Conservation (phyloP, 2,329 filamentous ascomycete genomes). For the Hirsutella rhossiliensis region DNA sequence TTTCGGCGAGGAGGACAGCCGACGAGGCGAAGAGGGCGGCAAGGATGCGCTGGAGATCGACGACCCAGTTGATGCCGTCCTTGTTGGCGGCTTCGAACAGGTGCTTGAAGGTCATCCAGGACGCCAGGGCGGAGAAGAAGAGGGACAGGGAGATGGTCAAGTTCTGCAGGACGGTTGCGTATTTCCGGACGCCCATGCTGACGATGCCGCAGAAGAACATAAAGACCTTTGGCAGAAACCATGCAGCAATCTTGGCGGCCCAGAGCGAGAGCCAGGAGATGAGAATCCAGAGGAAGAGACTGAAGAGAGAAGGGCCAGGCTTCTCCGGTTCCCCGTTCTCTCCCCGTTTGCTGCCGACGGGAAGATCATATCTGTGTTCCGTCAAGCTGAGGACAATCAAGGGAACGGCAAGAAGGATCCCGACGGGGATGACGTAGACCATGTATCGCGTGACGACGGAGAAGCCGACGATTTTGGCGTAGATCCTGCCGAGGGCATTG, state of each 20-base stretch:
- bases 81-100: constrained; percentile 27
- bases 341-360: constrained; percentile 19
- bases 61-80: constrained; percentile 36
- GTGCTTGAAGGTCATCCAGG: constrained; percentile 49
- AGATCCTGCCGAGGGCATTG: constrained; percentile 54
- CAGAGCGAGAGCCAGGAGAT: constrained; percentile 56
- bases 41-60: constrained; percentile 51
- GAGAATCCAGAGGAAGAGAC: constrained; percentile 58
- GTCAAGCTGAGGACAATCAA: constrained; percentile 42
- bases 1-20: constrained; percentile 63
- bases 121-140: constrained; percentile 55
- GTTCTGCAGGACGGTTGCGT: constrained; percentile 51
- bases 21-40: constrained; percentile 56
- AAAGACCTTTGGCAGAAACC: constrained; percentile 47
- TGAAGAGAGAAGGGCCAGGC: constrained; percentile 39
- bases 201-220: constrained; percentile 60
- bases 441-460: constrained; percentile 54
- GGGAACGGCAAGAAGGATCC: constrained; percentile 47
- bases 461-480: constrained; percentile 51
- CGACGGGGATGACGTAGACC: constrained; percentile 55
- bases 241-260: constrained; percentile 53
- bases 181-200: constrained; percentile 58
- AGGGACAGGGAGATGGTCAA: constrained; percentile 55
- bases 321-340: background rate
- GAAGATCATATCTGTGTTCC: constrained; percentile 23